Percentiles rank a stretch among this genome's conserved stretches.
phyloP scores from a whole-genome alignment of 371 early-diverging fungal species.

The Ordospora pajunii region DNA sequence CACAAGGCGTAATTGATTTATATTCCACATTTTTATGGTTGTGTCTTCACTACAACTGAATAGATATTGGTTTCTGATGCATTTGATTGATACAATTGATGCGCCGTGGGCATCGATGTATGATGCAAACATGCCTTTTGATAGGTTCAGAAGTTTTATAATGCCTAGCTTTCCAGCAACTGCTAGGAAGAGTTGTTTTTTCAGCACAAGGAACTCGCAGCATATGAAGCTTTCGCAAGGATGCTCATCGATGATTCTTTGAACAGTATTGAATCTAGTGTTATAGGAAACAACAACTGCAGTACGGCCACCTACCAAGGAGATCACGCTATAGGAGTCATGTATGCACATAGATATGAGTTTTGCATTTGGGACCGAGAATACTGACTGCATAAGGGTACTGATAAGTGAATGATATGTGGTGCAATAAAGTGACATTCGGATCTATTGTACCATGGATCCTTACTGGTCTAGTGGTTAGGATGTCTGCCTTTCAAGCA shows the following conservation, averaged over 20 bases:
- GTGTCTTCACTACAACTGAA: slow-evolving; percentile 70
- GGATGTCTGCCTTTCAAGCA: slow-evolving; percentile 47
- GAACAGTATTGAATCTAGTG: not conserved
- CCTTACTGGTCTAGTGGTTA: slow-evolving; percentile 44
- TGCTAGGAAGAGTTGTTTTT: not conserved
- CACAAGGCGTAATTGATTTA: slow-evolving; percentile 61
- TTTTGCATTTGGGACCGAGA: slow-evolving; percentile 16
- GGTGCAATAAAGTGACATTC: no score
- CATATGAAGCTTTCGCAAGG: slow-evolving; percentile 33
- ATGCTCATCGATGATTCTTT: slow-evolving; percentile 37
- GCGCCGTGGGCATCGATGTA: slow-evolving; percentile 51
- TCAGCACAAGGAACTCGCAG: slow-evolving; percentile 28
- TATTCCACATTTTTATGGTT: slow-evolving; percentile 69
- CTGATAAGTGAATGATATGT: no score
- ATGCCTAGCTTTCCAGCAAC: slow-evolving; percentile 39
- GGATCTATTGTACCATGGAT: not conserved
- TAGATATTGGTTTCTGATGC: slow-evolving; percentile 60
- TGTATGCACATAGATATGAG: slow-evolving; percentile 1
- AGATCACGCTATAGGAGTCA: not conserved
- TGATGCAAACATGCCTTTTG: not conserved
- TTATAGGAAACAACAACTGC: slow-evolving; percentile 7
- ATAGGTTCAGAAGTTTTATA: slow-evolving; percentile 43
- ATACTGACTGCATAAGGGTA: not conserved
- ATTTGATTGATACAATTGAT: slow-evolving; percentile 29
- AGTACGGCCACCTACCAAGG: slow-evolving; percentile 25